Conservation (phyloP, 371 early-diverging fungal species). For the Cokeromyces recurvatus region DNA sequence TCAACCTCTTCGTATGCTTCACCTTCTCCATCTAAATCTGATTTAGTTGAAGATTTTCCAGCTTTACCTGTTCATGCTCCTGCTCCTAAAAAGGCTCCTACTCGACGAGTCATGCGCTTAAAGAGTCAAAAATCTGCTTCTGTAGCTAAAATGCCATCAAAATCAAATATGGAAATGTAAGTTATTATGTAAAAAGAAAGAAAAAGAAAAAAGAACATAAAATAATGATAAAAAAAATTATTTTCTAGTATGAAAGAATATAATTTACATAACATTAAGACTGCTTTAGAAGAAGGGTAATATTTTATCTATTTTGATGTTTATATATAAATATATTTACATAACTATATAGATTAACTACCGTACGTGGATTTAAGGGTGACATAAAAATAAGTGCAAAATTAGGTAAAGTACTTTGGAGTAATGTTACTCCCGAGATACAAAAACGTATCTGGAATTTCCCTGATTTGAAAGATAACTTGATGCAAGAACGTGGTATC, state of each 20-base stretch:
- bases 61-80: conserved; percentile 13
- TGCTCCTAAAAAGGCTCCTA: background rate
- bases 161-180: conserved; percentile 6
- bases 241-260: conserved; percentile 37
- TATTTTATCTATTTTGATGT: too few species aligned
- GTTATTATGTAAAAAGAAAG: too few species aligned
- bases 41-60: conserved; percentile 23
- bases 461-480: conserved; percentile 37
- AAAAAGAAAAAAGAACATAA: too few species aligned
- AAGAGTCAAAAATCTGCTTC: conserved; percentile 19
- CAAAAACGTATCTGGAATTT: conserved; percentile 37
- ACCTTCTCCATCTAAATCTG: background rate
- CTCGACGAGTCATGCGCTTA: conserved; percentile 19
- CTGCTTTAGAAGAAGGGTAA: conserved; percentile 30
- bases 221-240: too few species aligned
- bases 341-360: conserved; percentile 12
- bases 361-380: conserved; percentile 34
- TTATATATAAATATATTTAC: too few species aligned
- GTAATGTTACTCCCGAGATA: conserved; percentile 21
- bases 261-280: conserved; percentile 30
- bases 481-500: conserved; percentile 30
- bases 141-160: background rate
- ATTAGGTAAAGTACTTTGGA: conserved; percentile 47
- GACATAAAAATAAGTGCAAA: conserved; percentile 38
- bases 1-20: background rate